Conservation (phyloP, 371 early-diverging fungal species). For the Mucor lusitanicus region DNA sequence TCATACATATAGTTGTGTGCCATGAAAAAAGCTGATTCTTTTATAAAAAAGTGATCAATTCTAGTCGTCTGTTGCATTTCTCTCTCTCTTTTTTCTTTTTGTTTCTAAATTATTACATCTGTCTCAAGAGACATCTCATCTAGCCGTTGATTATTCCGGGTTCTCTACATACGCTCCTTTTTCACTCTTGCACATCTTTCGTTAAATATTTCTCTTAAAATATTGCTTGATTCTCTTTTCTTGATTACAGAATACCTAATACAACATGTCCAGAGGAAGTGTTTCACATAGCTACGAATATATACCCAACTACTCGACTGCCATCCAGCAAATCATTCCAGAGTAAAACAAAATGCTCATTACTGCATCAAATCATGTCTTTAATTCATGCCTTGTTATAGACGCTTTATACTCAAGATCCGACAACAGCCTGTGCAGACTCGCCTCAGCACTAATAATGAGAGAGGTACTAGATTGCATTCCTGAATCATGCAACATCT, state of each 20-base stretch:
- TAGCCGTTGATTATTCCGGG: slow-evolving; percentile 15
- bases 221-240: slow-evolving; percentile 3
- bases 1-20: background rate
- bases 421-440: slow-evolving; percentile 45
- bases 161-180: background rate
- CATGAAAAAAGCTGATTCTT: background rate
- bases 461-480: slow-evolving; percentile 29
- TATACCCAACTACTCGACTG: slow-evolving; percentile 14
- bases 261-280: slow-evolving; percentile 25
- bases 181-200: background rate
- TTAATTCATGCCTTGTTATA: background rate
- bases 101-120: background rate
- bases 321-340: slow-evolving; percentile 17
- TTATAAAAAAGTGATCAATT: background rate
- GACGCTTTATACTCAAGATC: slow-evolving; percentile 25
- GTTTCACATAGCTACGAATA: slow-evolving; percentile 20
- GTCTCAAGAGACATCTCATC: background rate
- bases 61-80: background rate
- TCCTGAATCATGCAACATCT: too few species aligned
- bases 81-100: background rate
- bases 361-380: too few species aligned
- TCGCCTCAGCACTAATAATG: slow-evolving; percentile 35
- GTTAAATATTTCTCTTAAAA: slow-evolving; percentile 6
- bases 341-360: slow-evolving; percentile 6
- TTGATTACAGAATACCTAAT: background rate